These are phyloP conservation scores for Irpex sp. DNA, from an alignment of 1,284 basidiomycete genomes.

Conservation along the genomic window DNA sequence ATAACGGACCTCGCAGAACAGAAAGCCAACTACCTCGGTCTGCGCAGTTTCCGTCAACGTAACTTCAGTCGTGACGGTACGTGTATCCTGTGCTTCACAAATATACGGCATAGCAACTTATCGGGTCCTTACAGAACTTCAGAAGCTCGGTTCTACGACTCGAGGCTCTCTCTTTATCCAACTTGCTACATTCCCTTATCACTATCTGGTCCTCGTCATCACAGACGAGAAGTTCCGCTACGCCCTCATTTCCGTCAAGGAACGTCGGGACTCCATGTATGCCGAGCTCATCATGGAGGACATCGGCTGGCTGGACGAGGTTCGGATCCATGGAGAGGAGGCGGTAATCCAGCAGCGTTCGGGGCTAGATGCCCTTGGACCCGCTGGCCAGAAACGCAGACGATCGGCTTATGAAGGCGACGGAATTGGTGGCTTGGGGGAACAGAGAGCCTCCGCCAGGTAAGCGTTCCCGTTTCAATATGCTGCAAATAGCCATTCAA, in stretches of 20 bases:
- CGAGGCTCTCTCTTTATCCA: conserved; percentile 66
- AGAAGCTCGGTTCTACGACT: conserved; percentile 57
- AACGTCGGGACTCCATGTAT: conserved; percentile 48
- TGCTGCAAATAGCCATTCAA: not conserved
- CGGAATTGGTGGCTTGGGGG: not conserved
- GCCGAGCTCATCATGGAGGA: conserved; percentile 64
- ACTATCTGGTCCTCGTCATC: conserved; percentile 77
- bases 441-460: conserved; percentile 14
- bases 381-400: conserved; percentile 34
- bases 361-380: conserved; percentile 15
- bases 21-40: conserved; percentile 70
- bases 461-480: conserved; percentile 7
- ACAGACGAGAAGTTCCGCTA: conserved; percentile 74
- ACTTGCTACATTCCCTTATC: conserved; percentile 61
- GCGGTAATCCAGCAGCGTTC: conserved; percentile 14
- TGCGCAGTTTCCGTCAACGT: conserved; percentile 65
- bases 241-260: conserved; percentile 65
- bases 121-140: conserved; percentile 40
- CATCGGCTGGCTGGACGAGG: conserved; percentile 74
- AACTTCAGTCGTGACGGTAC: conserved; percentile 62
- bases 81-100: not conserved
- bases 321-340: conserved; percentile 49
- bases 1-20: conserved; percentile 73
- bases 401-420: conserved; percentile 24
- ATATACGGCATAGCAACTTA: not conserved